Percentiles rank a stretch among this genome's conserved stretches.
Evolutionary conservation across 768 basidiomycete species (phyloP).

Genomic region (Lactifluus piperatus): DNA sequence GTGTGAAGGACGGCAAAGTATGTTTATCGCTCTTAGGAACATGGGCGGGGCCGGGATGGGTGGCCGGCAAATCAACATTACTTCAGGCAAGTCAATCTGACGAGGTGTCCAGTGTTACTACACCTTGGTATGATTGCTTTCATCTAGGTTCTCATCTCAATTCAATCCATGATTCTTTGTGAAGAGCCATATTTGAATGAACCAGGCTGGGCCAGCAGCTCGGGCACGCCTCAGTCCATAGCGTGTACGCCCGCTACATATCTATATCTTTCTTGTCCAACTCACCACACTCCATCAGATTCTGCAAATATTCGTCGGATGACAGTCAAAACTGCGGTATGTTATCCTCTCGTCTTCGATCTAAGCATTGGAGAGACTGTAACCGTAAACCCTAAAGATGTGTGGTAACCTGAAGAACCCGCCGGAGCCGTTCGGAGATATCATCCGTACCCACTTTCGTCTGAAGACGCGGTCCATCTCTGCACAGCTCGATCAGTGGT

Average conservation of each 20-base stretch:
- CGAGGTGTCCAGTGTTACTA: background rate
- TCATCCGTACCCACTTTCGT: conserved; percentile 86
- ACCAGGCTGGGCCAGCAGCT: conserved; percentile 73
- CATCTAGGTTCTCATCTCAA: conserved; percentile 74
- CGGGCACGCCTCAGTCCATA: conserved; percentile 65
- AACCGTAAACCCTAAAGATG: conserved; percentile 44
- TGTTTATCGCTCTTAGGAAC: conserved; percentile 88
- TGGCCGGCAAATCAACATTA: conserved; percentile 81
- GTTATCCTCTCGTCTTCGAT: conserved; percentile 19
- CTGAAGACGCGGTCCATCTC: conserved; percentile 67
- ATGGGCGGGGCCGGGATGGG: conserved; percentile 92
- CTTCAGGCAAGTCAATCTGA: conserved; percentile 49
- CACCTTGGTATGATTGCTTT: background rate
- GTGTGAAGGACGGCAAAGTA: conserved; percentile 78
- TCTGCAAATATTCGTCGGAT: conserved; percentile 90
- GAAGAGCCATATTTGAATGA: conserved; percentile 94
- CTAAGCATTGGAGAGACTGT: background rate
- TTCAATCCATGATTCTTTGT: conserved; percentile 93
- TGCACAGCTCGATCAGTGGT: conserved; percentile 74
- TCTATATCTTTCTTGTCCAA: background rate
- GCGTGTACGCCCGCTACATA: conserved; percentile 48
- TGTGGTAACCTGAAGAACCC: conserved; percentile 72
- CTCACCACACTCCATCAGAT: conserved; percentile 37
- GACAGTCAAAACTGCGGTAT: conserved; percentile 82
- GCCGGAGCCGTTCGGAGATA: conserved; percentile 78